Percentiles rank a stretch among this genome's conserved stretches.
These are phyloP conservation scores for Aspergillus hancockii DNA, from an alignment of 495 filamentous ascomycete species.

Conservation along the genomic window DNA sequence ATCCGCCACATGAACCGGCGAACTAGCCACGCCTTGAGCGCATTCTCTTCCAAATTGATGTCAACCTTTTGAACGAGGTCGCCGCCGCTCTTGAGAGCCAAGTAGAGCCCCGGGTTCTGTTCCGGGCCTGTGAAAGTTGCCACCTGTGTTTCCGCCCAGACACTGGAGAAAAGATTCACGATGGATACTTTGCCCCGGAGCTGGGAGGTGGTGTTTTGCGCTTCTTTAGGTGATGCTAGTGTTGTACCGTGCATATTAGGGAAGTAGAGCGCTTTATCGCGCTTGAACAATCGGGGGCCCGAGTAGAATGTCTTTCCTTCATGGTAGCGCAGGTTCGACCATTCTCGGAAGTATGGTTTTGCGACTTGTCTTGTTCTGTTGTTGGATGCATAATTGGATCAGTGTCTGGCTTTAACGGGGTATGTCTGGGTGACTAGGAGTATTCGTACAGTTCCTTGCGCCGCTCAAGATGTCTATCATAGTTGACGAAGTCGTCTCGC, in stretches of 20 bases:
- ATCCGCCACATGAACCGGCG: constrained; percentile 65
- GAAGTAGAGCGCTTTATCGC: constrained; percentile 81
- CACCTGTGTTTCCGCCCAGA: constrained; percentile 85
- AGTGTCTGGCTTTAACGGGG: neutral
- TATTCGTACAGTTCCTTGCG: constrained; percentile 67
- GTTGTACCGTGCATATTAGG: constrained; percentile 86
- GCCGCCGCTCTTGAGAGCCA: constrained; percentile 44
- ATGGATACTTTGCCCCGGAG: constrained; percentile 72
- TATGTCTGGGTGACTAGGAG: constrained; percentile 1
- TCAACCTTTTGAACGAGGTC: constrained; percentile 67
- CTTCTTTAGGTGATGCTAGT: constrained; percentile 51
- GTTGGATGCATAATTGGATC: constrained; percentile 1
- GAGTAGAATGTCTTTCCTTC: constrained; percentile 88
- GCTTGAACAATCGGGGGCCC: constrained; percentile 72
- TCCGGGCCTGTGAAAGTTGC: constrained; percentile 63
- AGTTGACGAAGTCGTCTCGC: constrained; percentile 79
- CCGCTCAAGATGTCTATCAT: constrained; percentile 74
- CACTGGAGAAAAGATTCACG: constrained; percentile 75
- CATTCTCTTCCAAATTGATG: constrained; percentile 84
- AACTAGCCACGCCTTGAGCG: constrained; percentile 73
- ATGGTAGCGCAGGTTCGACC: constrained; percentile 75
- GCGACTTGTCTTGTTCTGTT: constrained; percentile 56
- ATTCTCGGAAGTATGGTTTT: constrained; percentile 92
- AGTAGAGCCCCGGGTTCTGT: constrained; percentile 64
- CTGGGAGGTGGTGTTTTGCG: constrained; percentile 68